Evolutionary conservation across 331 rosid species (phyloP), one percentile per base, ranked within the genome.

Genomic region (Pyrus hybrid): DNA sequence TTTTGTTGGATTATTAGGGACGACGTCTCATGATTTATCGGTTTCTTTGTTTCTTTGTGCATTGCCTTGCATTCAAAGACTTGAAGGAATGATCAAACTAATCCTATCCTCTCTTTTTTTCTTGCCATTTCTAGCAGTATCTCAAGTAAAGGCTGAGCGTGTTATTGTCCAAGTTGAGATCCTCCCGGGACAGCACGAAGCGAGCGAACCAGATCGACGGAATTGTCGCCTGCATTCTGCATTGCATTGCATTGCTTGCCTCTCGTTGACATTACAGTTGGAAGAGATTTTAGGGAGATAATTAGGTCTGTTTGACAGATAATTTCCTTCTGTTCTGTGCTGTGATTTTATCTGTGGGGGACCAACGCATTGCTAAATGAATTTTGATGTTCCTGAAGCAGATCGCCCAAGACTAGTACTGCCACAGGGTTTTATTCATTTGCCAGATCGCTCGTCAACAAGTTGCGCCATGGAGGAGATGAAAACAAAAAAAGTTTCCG

Each of bases 381-480:
- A 56, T 56, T 63, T 68, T 73, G 75, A 76, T 67, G 51, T 85
- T 41, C 54, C 76, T 12, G 83, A 71, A 62, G 77, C 63, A 60
- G 70, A 82, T 64, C 25, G 22, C 28, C 2, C 32, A 29, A 74
- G 75, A 32, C 18, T 30, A 30, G 68, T 67, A 26, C 53, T 41
- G 35, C 51, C 33, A n/a, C 51, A 75, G 53, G 64, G 64, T 56
- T 70, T 78, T 4, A 54, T 64, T 41, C 28, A 64, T n/a, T 58
- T 70, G 79, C 41, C 56, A 61, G 25, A 43, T 21, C 79, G 26
- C 49, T 62, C 47, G 47, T 74, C 70, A 61, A 61, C 77, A 73
- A 73, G 58, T 25, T 16, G 68, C 68, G 22, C 6, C 17, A 63
- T 74, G 77, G 77, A 74, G 77, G 77, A 74, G 28, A 60, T 29